Evolutionary conservation across 345 rosid genomes (phyloP).

Genomic region (Salix purpurea): DNA sequence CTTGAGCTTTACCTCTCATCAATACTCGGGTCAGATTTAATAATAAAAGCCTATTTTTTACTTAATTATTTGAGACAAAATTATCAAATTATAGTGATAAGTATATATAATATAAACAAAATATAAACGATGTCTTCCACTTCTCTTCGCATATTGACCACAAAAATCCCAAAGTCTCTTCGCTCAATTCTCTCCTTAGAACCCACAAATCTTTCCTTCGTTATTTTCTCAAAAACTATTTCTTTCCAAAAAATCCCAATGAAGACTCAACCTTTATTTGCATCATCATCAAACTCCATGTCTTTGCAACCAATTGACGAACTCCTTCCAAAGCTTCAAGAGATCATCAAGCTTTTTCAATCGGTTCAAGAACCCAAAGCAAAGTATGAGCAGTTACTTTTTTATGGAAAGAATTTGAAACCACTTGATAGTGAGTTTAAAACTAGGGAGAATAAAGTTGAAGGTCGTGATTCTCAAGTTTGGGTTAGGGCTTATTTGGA

Average conservation of each 20-base stretch:
- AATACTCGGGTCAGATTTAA: no score
- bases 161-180: no score
- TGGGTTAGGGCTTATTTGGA: no score
- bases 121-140: no score
- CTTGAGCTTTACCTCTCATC: no score
- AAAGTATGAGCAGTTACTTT: slow-evolving; percentile 79
- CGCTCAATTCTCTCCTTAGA: no score
- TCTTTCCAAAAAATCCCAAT: slow-evolving; percentile 40
- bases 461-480: slow-evolving; percentile 91
- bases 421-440: slow-evolving; percentile 65
- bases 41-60: no score
- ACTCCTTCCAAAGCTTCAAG: slow-evolving; percentile 83
- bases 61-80: no score
- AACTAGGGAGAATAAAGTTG: slow-evolving; percentile 74
- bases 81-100: no score
- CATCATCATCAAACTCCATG: slow-evolving; percentile 35
- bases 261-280: slow-evolving; percentile 8
- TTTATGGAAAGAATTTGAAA: slow-evolving; percentile 67
- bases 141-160: no score
- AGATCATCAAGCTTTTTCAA: slow-evolving; percentile 75
- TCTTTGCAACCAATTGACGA: slow-evolving; percentile 67
- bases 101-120: no score
- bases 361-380: slow-evolving; percentile 67
- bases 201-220: no score
- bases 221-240: slow-evolving; percentile 35